phyloP scores from a whole-genome alignment of 176 grass and related monocot genomes.

The Hordeum vulgare region DNA sequence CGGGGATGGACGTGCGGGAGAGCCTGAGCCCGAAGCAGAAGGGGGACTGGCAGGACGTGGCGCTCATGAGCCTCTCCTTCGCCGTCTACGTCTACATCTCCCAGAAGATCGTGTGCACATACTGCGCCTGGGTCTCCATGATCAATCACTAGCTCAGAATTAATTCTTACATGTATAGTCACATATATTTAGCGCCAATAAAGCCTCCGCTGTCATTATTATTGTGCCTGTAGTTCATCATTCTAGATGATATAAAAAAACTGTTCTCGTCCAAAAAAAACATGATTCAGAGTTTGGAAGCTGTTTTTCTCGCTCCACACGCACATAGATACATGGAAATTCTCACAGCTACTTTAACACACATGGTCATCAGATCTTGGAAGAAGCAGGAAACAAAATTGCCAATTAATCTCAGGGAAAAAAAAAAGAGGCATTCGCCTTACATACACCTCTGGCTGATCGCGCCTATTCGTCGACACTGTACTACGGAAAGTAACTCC shows the following conservation, averaged over 20 bases:
- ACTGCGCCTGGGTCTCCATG: slow-evolving; percentile 70
- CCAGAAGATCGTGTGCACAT: slow-evolving; percentile 69
- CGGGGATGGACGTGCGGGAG: slow-evolving; percentile 37
- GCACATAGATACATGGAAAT: too few relatives aligned
- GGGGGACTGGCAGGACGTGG: slow-evolving; percentile 74
- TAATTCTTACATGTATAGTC: not conserved
- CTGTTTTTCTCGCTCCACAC: too few relatives aligned
- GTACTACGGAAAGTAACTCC: slow-evolving; percentile 24
- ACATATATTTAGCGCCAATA: slow-evolving; percentile 15
- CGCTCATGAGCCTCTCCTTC: slow-evolving; percentile 82
- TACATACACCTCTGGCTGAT: slow-evolving; percentile 23
- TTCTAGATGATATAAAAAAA: not conserved
- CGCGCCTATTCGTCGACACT: slow-evolving; percentile 25
- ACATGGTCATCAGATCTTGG: too few relatives aligned
- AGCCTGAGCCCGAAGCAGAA: slow-evolving; percentile 57
- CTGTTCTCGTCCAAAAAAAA: not conserved
- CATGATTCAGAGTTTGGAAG: not conserved
- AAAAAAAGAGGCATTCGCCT: slow-evolving; percentile 25
- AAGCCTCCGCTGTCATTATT: not conserved
- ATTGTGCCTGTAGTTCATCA: not conserved
- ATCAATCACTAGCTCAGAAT: slow-evolving; percentile 31
- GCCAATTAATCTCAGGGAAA: slow-evolving; percentile 22
- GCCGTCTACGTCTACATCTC: slow-evolving; percentile 86
- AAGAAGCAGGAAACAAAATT: slow-evolving; percentile 40
- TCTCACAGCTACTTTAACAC: too few relatives aligned